Evolutionary conservation across 345 rosid genomes (phyloP), one percentile per base, ranked within the genome.

Genomic region (Rhizophora apiculata): DNA sequence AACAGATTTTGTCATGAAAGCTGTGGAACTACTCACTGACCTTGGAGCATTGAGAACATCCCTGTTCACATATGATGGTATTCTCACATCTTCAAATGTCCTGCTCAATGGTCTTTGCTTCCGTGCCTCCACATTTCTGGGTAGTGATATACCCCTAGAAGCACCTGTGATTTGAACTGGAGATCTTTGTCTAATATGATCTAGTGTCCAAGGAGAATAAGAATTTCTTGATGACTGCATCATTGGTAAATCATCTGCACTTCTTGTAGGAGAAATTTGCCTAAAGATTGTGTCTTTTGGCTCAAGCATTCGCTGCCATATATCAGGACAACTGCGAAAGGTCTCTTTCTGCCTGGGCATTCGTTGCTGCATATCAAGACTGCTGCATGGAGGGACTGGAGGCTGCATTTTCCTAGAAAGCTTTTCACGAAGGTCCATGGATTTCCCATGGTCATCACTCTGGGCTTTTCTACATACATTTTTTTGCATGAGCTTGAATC

Each of bases 401-500:
- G 83, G 81, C 71, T 78, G 86, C 66, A 76, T 81, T 29, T 82
- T 80, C 83, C 83, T 86, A 31, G 90, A 84, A 64, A 92, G 83
- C 84, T 86, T 90, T 57, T 84, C 85, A 48, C 99, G 93, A 43
- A 95, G 96, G 76, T 95, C 97, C 69, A 80, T 39, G 32, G 67
- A 75, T 60, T 81, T 83, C 43, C 63, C 69, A 21, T 74, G 87
- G 68, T 83, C 73, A 62, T 85, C 84, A 74, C 76, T 86, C 63
- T 76, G 82, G 71, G 78, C 68, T 75, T 65, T 80, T 77, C 83
- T 86, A 81, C 69, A 74, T 5, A 65, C 76, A 64, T 79, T 90
- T 71, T 90, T 95, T 79, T 74, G 89, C 85, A 89, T 54, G 75
- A 95, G 89, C 76, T 92, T 92, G 68, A 76, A 73, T 30, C 99